Percentiles rank a stretch among this genome's conserved stretches.
Conservation (phyloP, 2,329 filamentous ascomycete genomes). For the Fonsecaea pedrosoi region DNA sequence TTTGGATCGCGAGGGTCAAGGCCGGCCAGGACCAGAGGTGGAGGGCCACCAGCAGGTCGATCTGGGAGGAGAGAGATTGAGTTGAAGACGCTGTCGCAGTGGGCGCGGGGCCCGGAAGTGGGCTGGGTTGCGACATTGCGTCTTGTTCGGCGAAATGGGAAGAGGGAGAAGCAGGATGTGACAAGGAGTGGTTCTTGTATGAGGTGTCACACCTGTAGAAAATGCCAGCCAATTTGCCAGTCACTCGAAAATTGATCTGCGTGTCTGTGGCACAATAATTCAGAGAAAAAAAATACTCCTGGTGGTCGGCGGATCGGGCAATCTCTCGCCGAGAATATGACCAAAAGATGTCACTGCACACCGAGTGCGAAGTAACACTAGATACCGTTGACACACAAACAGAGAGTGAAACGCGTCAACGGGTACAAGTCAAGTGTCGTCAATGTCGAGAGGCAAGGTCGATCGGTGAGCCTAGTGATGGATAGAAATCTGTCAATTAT, state of each 20-base stretch:
- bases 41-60: constrained; percentile 88
- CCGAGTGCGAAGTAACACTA: too few relatives aligned
- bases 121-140: constrained; percentile 27
- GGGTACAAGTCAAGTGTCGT: too few relatives aligned
- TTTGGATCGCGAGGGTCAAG: constrained; percentile 81
- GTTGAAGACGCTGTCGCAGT: constrained; percentile 6
- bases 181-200: too few relatives aligned
- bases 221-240: neutral
- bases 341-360: neutral
- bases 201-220: too few relatives aligned
- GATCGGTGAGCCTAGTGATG: too few relatives aligned
- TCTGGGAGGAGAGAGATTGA: constrained; percentile 65
- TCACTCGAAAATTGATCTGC: neutral
- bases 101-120: neutral
- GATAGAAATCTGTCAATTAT: too few relatives aligned
- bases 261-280: neutral
- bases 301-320: constrained; percentile 19
- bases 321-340: constrained; percentile 23
- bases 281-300: constrained; percentile 6
- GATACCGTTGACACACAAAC: too few relatives aligned
- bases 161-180: too few relatives aligned
- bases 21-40: constrained; percentile 86
- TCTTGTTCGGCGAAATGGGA: neutral
- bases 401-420: neutral
- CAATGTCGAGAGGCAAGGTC: too few relatives aligned